phyloP scores from a whole-genome alignment of 2,329 filamentous ascomycete genomes.

The Botrytis elliptica region DNA sequence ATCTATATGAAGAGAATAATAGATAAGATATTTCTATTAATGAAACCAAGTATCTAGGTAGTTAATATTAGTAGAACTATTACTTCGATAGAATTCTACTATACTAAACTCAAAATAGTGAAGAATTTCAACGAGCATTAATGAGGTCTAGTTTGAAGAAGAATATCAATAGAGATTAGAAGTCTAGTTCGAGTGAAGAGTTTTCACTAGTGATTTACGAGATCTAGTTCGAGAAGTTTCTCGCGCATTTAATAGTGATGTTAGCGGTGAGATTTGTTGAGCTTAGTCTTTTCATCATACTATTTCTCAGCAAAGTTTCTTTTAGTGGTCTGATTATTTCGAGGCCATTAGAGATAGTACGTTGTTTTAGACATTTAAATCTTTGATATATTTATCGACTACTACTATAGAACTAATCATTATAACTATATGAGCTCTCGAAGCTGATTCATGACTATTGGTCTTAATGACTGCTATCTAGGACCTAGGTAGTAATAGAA shows the following conservation, averaged over 20 bases:
- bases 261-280: neutral
- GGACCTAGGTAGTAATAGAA: neutral
- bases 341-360: neutral
- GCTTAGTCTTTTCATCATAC: neutral
- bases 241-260: no score
- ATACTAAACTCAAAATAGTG: neutral
- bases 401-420: neutral
- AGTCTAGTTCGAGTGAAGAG: no score
- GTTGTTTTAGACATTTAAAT: neutral
- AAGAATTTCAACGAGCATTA: rapidly evolving
- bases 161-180: no score
- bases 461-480: neutral
- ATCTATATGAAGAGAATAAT: no score
- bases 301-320: neutral
- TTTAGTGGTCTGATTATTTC: neutral
- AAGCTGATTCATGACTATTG: neutral
- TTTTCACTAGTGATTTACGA: neutral
- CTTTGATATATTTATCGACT: neutral
- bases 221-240: neutral
- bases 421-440: neutral
- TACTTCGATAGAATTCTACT: neutral
- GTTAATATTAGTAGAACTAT: neutral
- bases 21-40: neutral
- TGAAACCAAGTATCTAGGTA: neutral
- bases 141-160: neutral